Evolutionary conservation across 208 protist genomes (phyloP).

Genomic region (Leishmania arabica): DNA sequence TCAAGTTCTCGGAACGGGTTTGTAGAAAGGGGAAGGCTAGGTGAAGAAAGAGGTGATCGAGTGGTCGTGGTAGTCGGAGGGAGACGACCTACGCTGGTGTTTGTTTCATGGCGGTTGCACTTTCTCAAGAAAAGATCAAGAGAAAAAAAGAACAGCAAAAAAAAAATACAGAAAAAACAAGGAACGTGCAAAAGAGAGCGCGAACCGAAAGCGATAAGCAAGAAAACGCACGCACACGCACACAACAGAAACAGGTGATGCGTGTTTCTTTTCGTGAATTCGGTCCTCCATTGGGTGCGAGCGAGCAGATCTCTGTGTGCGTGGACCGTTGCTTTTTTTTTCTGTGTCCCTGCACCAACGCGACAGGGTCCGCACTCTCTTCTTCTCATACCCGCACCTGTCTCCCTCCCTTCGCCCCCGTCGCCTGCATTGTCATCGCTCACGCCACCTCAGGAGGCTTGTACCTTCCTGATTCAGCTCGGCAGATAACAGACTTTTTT

Average conservation of each 20-base stretch:
- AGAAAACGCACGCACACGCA: background rate
- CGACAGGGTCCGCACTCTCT: background rate
- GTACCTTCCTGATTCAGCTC: background rate
- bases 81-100: background rate
- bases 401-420: background rate
- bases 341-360: background rate
- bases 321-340: background rate
- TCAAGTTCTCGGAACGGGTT: background rate
- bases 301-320: background rate
- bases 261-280: background rate
- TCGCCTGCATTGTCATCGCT: background rate
- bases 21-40: background rate
- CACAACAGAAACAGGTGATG: background rate
- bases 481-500: background rate
- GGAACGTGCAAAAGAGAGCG: background rate
- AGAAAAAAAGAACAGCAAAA: too few species aligned
- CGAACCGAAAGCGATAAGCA: conserved; percentile 6
- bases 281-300: background rate
- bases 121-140: background rate
- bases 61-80: background rate
- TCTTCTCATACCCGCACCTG: background rate
- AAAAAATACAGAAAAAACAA: background rate
- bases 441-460: background rate
- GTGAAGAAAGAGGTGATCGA: background rate
- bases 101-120: background rate